Evolutionary conservation across 345 rosid genomes (phyloP), one percentile per base, ranked within the genome.

Genomic region (Eucalyptus grandis): DNA sequence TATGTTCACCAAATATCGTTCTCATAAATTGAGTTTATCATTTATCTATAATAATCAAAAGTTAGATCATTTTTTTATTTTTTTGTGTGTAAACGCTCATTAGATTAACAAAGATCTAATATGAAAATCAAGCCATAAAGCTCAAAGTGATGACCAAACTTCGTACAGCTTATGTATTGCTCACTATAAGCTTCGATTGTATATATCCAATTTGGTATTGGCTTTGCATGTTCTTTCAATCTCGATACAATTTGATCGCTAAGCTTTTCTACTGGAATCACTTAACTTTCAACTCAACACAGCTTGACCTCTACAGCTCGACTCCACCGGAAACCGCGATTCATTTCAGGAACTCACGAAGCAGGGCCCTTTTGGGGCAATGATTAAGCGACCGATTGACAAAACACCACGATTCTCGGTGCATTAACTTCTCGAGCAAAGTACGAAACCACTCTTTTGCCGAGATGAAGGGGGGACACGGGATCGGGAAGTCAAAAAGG

Each of bases 1-100:
- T 13, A 14, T 62, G 5, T 62, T 62, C 34, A 62, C 3, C 0
- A 13, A 62, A 13, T 0, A 24, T 8, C 14, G 1, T 30, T 62
- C 7, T 27, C 31, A 13, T 60, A 1, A 13, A 60, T 4, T 27
- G 3, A 60, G 2, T 60, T 13, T 27, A 60, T 60, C 31, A 13
- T 30, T 60, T 60, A 30, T 60, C 30, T 26, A 56, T 22, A 56
- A 56, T 24, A 56, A 56, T 1, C 60, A 56, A 56, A 56, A 56
- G 26, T 56, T 56, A 8, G 60, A 49, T 56, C 27, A 4, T 56
- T 22, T 58, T 58, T 56, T 58, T n/a, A n/a, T 8, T 54, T 21
- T 58, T 60, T 14, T 49, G 5, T 60, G 15, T 26, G n/a, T 60
- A 60, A 60, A 60, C 7, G 6, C n/a, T 26, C 3, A 1, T 60